Evolutionary conservation across 345 rosid species (phyloP).

Genomic region (Litchi chinensis): DNA sequence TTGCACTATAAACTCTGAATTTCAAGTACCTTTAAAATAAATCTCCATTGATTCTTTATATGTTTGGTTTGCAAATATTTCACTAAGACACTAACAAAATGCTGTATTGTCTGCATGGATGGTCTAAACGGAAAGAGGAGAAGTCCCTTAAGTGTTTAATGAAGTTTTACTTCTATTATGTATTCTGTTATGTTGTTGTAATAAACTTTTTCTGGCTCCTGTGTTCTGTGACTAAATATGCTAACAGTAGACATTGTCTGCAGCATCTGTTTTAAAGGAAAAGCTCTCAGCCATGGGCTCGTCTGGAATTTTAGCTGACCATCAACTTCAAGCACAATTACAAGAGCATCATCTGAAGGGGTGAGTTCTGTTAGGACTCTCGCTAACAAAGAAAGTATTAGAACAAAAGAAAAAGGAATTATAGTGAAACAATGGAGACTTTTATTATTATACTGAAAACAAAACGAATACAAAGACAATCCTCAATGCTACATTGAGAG

Average conservation of each 20-base stretch:
- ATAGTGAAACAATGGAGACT: too few relatives aligned
- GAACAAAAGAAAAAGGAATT: too few relatives aligned
- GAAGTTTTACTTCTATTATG: background rate
- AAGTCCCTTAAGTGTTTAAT: slow-evolving; percentile 6
- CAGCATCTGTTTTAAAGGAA: slow-evolving; percentile 94
- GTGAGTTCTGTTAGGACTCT: too few relatives aligned
- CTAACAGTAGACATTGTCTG: slow-evolving; percentile 44
- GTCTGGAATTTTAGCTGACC: slow-evolving; percentile 97
- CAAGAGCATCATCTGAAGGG: slow-evolving; percentile 92
- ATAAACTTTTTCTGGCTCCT: background rate
- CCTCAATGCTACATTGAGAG: too few relatives aligned
- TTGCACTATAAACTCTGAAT: background rate
- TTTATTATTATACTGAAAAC: too few relatives aligned
- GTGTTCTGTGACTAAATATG: slow-evolving; percentile 20
- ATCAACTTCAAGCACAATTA: slow-evolving; percentile 95
- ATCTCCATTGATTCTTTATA: background rate
- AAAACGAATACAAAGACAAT: too few relatives aligned
- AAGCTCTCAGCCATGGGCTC: slow-evolving; percentile 91
- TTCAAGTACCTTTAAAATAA: background rate
- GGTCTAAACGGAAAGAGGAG: slow-evolving; percentile 13
- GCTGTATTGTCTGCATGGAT: background rate
- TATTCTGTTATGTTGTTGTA: slow-evolving; percentile 5
- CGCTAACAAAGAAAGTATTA: too few relatives aligned
- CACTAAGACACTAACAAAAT: background rate
- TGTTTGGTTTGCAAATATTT: background rate